phyloP scores from a whole-genome alignment of 1,284 basidiomycete genomes.

The Puccinia novopanici region DNA sequence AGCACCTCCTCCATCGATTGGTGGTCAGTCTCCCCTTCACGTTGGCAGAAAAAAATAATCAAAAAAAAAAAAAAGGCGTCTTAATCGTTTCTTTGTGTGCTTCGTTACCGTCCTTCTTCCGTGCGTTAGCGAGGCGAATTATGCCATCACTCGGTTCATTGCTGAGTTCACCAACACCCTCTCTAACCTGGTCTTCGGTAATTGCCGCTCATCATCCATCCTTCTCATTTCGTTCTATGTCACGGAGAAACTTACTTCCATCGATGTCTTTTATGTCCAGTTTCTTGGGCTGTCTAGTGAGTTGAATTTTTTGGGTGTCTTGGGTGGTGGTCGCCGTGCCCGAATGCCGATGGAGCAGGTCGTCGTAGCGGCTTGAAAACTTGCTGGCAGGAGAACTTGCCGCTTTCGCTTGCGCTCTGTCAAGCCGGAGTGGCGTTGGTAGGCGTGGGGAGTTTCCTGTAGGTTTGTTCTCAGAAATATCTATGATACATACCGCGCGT shows the following conservation, averaged over 20 bases:
- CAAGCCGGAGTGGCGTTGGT: conserved; percentile 37
- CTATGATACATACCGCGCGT: no score
- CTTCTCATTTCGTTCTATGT: no score
- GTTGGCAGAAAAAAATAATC: no score
- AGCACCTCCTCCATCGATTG: conserved; percentile 50
- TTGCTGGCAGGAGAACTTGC: conserved; percentile 28
- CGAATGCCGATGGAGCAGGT: neutral
- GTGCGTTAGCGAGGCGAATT: conserved; percentile 42
- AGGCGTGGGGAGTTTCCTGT: conserved; percentile 47
- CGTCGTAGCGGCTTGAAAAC: conserved; percentile 30
- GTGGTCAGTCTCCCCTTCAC: conserved; percentile 35
- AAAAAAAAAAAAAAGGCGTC: no score
- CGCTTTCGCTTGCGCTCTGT: conserved; percentile 33
- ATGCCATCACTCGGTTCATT: conserved; percentile 58
- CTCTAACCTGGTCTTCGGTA: conserved; percentile 62
- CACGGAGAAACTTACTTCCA: neutral
- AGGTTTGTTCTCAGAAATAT: neutral
- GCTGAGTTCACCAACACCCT: conserved; percentile 61
- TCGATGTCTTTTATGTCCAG: neutral
- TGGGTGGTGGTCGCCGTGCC: neutral
- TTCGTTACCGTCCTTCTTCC: neutral
- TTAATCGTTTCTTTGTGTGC: neutral
- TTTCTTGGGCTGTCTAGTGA: conserved; percentile 11
- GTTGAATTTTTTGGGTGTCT: neutral
- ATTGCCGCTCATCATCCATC: neutral